Base-by-base conservation (phyloP, 768 basidiomycete genomes). In the Calocybe indica region DNA sequence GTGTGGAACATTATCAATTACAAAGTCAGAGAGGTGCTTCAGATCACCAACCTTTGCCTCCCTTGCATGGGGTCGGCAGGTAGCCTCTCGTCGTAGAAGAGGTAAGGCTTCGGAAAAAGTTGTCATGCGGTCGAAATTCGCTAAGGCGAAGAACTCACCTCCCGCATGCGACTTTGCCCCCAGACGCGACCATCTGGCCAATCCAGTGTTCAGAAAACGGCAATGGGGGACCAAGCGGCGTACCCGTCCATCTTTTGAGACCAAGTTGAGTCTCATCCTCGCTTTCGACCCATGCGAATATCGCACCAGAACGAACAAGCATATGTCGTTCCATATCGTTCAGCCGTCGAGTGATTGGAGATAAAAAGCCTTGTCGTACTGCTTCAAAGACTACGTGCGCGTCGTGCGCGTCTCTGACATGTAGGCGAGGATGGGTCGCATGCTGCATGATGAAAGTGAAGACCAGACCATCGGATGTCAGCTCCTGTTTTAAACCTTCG, bases 281-380 rank as follows among this genome's bases (percentile, higher is more conserved):
- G 52, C 74, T 74, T 62, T 85, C 82, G 56, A 80, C 75, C 83
- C 83, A 85, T 39, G 84, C 80, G 57, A 84, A 85, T 29, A 84
- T 70, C 4, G 81, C 74, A 3, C 83, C 83, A 6, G 80, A 77
- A 41, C 67, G 70, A 48, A 85, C 78, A 54, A 72, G 74, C 43
- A 61, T 74, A 5, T 70, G 65, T 46, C 82, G 64, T 58, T 85
- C 81, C 43, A 72, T 67, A 52, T 84, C 82, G 60, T 84, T 82
- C 45, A 84, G 69, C 37, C 82, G 74, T 22, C 81, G 72, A 33
- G 66, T 60, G 29, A 82, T 74, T 13, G 74, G 74, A 37, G 66
- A 65, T 12, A 83, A 67, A 49, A 67, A 68, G 32, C 80, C 77
- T 50, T 73, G 75, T 2, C 79, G 75, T 47, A 82, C 82, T 29